These are phyloP conservation scores for Harringtonia aguacate DNA, from an alignment of 2,329 filamentous ascomycete genomes.

Conservation along the genomic window DNA sequence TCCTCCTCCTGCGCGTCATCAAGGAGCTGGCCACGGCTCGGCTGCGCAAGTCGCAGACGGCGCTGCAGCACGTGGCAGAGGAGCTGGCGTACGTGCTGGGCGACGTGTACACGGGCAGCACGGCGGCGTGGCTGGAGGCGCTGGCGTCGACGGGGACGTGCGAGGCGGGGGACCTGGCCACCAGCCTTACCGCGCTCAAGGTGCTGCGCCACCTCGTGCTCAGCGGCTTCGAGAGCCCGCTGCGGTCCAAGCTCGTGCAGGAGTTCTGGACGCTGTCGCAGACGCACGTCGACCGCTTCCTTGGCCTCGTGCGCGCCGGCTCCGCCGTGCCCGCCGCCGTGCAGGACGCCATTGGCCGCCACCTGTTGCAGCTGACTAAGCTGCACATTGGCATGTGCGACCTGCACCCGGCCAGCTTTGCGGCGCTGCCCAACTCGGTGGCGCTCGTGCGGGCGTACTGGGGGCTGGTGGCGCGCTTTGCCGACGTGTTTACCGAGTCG, in stretches of 20 bases:
- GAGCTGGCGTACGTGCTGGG: slow-evolving; percentile 75
- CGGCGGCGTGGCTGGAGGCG: slow-evolving; percentile 55
- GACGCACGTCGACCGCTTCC: slow-evolving; percentile 66
- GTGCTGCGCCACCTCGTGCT: slow-evolving; percentile 69
- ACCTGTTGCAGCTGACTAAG: slow-evolving; percentile 83
- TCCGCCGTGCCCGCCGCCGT: slow-evolving; percentile 38
- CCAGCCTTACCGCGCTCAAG: slow-evolving; percentile 71
- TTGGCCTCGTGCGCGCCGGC: slow-evolving; percentile 46
- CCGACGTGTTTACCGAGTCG: slow-evolving; percentile 58
- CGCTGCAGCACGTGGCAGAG: slow-evolving; percentile 66
- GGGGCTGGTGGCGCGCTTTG: slow-evolving; percentile 67
- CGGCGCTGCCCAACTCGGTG: slow-evolving; percentile 68
- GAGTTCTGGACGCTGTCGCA: slow-evolving; percentile 74
- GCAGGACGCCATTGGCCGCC: slow-evolving; percentile 64
- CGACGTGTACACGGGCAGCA: slow-evolving; percentile 66
- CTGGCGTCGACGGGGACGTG: slow-evolving; percentile 44
- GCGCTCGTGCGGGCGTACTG: slow-evolving; percentile 75
- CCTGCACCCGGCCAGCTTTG: slow-evolving; percentile 71
- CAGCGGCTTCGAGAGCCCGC: slow-evolving; percentile 73
- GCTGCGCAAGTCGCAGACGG: slow-evolving; percentile 62
- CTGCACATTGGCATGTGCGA: slow-evolving; percentile 80
- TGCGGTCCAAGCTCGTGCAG: slow-evolving; percentile 63
- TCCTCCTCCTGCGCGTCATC: slow-evolving; percentile 73
- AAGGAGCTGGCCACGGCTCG: slow-evolving; percentile 83
- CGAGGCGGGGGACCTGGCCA: slow-evolving; percentile 57